These are phyloP conservation scores for Antrodiella citrinella DNA, from an alignment of 768 basidiomycete species.

Conservation along the genomic window DNA sequence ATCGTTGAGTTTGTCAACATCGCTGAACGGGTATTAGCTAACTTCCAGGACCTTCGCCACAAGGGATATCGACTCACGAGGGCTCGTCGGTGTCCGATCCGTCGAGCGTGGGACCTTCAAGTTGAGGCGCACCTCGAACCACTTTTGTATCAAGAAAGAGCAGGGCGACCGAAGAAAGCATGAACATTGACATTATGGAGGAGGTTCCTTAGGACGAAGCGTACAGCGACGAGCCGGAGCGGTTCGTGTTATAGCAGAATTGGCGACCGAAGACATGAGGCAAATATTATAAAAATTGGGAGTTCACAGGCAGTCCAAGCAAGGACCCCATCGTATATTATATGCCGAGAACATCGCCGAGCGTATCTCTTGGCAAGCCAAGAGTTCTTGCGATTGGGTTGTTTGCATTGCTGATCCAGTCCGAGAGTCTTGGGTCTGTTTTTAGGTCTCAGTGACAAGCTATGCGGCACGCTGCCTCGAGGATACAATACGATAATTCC, in stretches of 20 bases:
- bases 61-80: too few species aligned
- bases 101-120: too few species aligned
- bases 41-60: too few species aligned
- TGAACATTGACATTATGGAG: neutral
- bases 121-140: neutral
- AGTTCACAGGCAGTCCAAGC: neutral
- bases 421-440: neutral
- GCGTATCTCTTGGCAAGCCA: conserved; percentile 2
- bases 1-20: conserved; percentile 7
- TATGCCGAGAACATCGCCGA: neutral
- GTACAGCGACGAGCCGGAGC: neutral
- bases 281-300: neutral
- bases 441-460: neutral
- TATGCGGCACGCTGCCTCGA: neutral
- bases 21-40: too few species aligned
- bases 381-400: neutral
- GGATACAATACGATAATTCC: neutral
- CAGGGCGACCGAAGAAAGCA: neutral
- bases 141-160: neutral
- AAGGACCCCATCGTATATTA: neutral
- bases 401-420: neutral
- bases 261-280: neutral
- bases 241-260: neutral
- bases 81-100: too few species aligned
- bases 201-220: neutral